Conservation (phyloP, 176 grass and related monocot genomes). For the Themeda triandra region DNA sequence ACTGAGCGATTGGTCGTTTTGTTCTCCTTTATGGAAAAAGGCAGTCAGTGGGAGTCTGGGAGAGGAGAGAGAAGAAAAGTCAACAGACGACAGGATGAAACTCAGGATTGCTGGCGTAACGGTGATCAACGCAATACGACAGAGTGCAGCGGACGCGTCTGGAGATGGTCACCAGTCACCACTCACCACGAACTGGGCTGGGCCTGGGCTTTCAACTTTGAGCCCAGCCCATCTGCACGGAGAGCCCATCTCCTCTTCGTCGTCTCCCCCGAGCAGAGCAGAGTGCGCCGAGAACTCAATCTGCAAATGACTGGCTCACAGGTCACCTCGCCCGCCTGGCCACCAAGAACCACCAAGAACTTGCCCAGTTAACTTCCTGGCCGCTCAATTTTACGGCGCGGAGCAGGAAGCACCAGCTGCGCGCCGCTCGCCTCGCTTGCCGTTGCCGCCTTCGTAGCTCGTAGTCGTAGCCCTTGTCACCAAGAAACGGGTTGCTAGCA, state of each 20-base stretch:
- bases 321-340: not conserved
- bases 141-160: not conserved
- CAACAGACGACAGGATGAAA: not conserved
- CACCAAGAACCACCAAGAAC: not conserved
- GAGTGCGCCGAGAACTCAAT: not conserved
- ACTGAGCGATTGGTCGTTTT: not conserved
- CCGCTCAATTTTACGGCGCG: slow-evolving; percentile 9
- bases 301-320: slow-evolving; percentile 30
- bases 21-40: not conserved
- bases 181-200: not conserved
- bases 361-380: not conserved
- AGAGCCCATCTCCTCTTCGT: not conserved
- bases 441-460: too few relatives aligned
- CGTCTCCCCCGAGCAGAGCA: not conserved
- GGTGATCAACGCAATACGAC: slow-evolving; percentile 16
- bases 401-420: not conserved
- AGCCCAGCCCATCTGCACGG: not conserved
- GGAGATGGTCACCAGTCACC: too few relatives aligned
- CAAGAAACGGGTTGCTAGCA: not conserved
- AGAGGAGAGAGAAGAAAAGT: not conserved
- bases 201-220: not conserved
- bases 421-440: not conserved
- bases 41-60: too few relatives aligned
- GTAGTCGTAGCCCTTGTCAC: not conserved
- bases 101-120: slow-evolving; percentile 9